Base-by-base conservation (phyloP, 768 basidiomycete species). In the Tylopilus cervinicoccineus region DNA sequence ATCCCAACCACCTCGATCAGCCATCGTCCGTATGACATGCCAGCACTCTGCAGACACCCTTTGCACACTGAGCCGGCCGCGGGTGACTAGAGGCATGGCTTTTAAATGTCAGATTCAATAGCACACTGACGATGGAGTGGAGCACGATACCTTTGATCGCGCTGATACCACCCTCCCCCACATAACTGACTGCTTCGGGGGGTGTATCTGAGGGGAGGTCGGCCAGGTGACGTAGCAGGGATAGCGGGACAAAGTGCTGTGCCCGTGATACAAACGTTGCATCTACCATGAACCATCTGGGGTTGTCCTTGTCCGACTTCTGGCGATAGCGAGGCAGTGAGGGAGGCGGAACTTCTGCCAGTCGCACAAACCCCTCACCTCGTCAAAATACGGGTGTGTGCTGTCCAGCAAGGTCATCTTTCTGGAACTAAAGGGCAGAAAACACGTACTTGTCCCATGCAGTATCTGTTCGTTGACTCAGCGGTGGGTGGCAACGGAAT, bases 231-330 rank as follows among this genome's bases (percentile, higher is more conserved):
- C 83, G 81, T 36, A 97, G 74, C 1, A 95, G 73, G 6, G 84
- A 72, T 11, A 95, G 74, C 3, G 93, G 84, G 11, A 95, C 77
- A 45, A 92, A 92, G 69, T 93, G 73, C 26, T 65, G 55, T 6
- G 86, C 76, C 20, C 87, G 80, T 6, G 78, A 71, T 14, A 67
- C 57, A 64, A 94, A 93, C 27, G 76, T 78, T 43, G 85, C 70
- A 57, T 92, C 84, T 29, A 93, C 88, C 93, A 97, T 97, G 72
- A 76, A 93, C 93, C 93, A 97, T 62, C 78, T 88, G 2, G 93
- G 93, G 11, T 81, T 73, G 4, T 76, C 74, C 58, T 81, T 58
- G 47, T 90, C 76, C 2, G 91, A 79, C 80, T 94, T 94, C 89
- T 91, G 58, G 45, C 22, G 14, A 28, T 19, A 14, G 4, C 7